Base-by-base conservation (phyloP, 768 basidiomycete genomes). In the Tricholoma matsutake region DNA sequence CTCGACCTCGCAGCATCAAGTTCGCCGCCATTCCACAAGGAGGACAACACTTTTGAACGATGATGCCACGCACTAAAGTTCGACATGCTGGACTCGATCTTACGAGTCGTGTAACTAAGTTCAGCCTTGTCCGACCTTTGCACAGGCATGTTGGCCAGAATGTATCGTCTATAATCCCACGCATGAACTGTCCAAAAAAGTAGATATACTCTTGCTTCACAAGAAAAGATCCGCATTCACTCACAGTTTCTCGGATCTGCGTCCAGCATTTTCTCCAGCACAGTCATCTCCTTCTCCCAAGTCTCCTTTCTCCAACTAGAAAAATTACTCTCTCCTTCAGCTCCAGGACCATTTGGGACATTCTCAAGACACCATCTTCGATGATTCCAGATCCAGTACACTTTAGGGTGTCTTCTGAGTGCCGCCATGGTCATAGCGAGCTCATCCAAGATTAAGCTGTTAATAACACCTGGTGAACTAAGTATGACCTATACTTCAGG, bases 11-110 rank as follows among this genome's bases (percentile, higher is more conserved):
- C 57, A 55, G 81, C 77, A 58, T 88, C 82, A 11, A 84, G 68
- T 63, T 80, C 76, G 16, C 83, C 85, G 31, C 71, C 71, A 35
- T 79, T 80, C 89, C 92, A 94, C 16, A 96, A 69, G 3, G 79
- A 80, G 0, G 80, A 70, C 29, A 92, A 78, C 7, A 94, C 79
- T 69, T 94, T 96, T 1, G 94, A 92, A 34, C 97, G 86, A 66
- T 97, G 95, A 73, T 99, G 97, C 97, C 97, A 99, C 20, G 97
- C 97, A 64, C 94, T 96, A 71, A 97, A 98, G 72, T 99, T 98
- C 34, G 94, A 96, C 71, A 98, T 95, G 69, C 93, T 98, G 54
- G 88, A 78, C 72, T 91, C 88, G 64, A 99, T 98, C 79, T 98
- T 98, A 61, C 83, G 84, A 47, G 83, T 86, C 2, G 97, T 98